Evolutionary conservation across 2,329 filamentous ascomycete species (phyloP).

Genomic region (Lasiodiplodia gonubiensis): DNA sequence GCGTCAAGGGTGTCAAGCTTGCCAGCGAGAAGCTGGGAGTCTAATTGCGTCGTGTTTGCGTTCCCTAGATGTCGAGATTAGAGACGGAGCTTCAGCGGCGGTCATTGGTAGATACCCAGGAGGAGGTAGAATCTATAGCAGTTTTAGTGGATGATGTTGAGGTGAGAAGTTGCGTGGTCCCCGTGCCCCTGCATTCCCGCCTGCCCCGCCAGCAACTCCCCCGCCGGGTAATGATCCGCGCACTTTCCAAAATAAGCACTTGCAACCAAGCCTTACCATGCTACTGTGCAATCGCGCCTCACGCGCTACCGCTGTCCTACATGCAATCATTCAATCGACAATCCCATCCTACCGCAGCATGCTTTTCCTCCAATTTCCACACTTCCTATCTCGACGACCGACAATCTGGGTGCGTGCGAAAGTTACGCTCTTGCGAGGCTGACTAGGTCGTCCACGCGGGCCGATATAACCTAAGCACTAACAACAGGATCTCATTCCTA

Average conservation of each 20-base stretch:
- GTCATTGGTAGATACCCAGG: not conserved
- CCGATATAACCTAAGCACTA: constrained; percentile 3
- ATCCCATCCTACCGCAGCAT: too few relatives aligned
- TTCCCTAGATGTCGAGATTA: not conserved
- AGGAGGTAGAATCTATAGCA: not conserved
- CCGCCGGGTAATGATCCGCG: too few relatives aligned
- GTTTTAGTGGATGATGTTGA: not conserved
- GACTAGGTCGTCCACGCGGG: not conserved
- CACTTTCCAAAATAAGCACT: too few relatives aligned
- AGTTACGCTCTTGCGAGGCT: not conserved
- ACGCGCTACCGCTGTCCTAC: too few relatives aligned
- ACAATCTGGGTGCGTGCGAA: too few relatives aligned
- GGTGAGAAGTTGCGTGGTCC: too few relatives aligned
- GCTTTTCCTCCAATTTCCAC: not conserved
- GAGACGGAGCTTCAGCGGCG: constrained; percentile 10
- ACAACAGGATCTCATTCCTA: not conserved
- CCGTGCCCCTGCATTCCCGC: too few relatives aligned
- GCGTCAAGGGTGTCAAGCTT: constrained; percentile 38
- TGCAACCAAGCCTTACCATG: too few relatives aligned
- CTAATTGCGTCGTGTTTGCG: constrained; percentile 10
- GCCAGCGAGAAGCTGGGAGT: constrained; percentile 38
- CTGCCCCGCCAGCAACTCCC: too few relatives aligned
- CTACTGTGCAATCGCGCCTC: too few relatives aligned
- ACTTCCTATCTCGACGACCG: too few relatives aligned
- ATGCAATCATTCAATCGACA: too few relatives aligned